These are phyloP conservation scores for Rhizopus sp. DNA, from an alignment of 371 early-diverging fungal genomes.

Conservation along the genomic window DNA sequence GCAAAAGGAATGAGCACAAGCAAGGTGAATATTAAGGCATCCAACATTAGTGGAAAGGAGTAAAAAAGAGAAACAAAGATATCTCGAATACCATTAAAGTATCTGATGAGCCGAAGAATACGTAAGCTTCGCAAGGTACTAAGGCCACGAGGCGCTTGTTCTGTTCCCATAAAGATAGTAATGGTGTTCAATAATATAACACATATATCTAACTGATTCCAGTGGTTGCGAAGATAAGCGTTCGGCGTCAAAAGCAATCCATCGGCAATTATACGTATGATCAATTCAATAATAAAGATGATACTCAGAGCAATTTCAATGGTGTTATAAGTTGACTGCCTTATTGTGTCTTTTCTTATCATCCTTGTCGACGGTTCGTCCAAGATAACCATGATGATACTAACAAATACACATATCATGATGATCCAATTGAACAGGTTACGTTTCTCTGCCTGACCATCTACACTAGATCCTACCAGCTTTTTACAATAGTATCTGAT, in stretches of 20 bases:
- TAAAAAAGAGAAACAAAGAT: conserved; percentile 58
- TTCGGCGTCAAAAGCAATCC: conserved; percentile 54
- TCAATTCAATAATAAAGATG: conserved; percentile 54
- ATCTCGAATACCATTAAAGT: conserved; percentile 59
- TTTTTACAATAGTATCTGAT: conserved; percentile 42
- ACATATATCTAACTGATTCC: conserved; percentile 58
- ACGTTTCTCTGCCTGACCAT: conserved; percentile 41
- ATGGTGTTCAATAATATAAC: conserved; percentile 54
- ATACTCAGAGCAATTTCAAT: conserved; percentile 50
- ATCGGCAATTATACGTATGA: conserved; percentile 56
- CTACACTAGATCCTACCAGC: conserved; percentile 36
- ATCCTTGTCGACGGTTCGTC: conserved; percentile 58
- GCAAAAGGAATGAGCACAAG: conserved; percentile 60
- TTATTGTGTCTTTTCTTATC: conserved; percentile 29
- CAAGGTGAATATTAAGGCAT: conserved; percentile 54
- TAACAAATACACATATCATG: conserved; percentile 57
- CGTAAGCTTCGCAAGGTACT: conserved; percentile 57
- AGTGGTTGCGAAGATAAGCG: conserved; percentile 53
- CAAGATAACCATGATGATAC: conserved; percentile 57
- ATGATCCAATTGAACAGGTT: conserved; percentile 63
- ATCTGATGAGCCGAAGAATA: conserved; percentile 60
- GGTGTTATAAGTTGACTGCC: conserved; percentile 34
- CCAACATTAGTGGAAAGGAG: conserved; percentile 59
- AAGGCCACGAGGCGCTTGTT: conserved; percentile 39
- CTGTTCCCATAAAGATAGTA: conserved; percentile 41